phyloP scores from a whole-genome alignment of 2,329 filamentous ascomycete genomes.

The Zymoseptoria ardabiliae region DNA sequence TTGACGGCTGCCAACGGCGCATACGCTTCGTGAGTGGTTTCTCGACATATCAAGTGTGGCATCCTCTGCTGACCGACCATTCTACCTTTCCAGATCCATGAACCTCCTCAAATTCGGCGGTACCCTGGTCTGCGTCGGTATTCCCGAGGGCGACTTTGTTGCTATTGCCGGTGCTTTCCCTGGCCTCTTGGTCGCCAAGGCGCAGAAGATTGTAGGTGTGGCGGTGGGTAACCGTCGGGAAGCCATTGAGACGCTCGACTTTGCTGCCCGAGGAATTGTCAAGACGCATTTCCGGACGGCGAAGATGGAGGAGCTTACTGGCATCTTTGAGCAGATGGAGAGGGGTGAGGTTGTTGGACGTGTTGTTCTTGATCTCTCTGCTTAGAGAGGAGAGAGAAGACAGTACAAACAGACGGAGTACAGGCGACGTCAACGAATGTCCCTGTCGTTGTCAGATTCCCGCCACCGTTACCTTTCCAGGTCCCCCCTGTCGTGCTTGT shows the following conservation, averaged over 20 bases:
- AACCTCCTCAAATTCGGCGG: conserved; percentile 40
- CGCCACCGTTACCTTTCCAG: too few species aligned
- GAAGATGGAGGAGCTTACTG: conserved; percentile 43
- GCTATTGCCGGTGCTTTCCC: conserved; percentile 38
- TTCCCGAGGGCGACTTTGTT: conserved; percentile 42
- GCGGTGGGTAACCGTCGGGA: conserved; percentile 42
- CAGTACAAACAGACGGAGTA: not conserved
- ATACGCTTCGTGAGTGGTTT: conserved; percentile 31
- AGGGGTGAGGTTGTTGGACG: conserved; percentile 38
- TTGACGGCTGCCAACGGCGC: conserved; percentile 42
- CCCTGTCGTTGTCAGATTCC: not conserved
- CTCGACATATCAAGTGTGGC: not conserved
- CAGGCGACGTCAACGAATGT: not conserved
- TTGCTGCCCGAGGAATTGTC: conserved; percentile 38
- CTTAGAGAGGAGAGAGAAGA: not conserved
- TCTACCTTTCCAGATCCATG: conserved; percentile 21
- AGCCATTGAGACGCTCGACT: conserved; percentile 43
- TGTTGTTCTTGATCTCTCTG: conserved; percentile 40
- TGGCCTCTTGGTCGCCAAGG: conserved; percentile 36
- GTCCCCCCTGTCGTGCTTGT: not conserved
- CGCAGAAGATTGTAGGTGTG: conserved; percentile 37
- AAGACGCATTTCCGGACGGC: conserved; percentile 42
- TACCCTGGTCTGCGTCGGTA: conserved; percentile 39
- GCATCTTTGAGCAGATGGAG: conserved; percentile 42
- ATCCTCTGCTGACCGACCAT: not conserved